These are phyloP conservation scores for Cercospora zeina DNA, from an alignment of 2,329 filamentous ascomycete species.

Conservation along the genomic window DNA sequence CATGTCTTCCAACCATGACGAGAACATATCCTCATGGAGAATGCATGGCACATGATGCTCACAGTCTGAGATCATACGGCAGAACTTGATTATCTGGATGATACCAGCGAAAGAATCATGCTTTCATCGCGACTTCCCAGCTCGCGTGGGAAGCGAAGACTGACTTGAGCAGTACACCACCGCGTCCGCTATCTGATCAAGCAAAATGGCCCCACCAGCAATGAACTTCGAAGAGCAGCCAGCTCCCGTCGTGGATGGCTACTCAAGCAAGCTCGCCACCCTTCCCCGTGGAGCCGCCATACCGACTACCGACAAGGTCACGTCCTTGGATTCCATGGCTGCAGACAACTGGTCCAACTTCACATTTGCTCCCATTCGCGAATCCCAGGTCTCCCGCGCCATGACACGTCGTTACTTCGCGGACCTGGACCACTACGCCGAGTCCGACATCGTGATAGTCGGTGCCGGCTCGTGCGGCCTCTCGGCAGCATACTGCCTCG, in stretches of 20 bases:
- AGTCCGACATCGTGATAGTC: slow-evolving; percentile 91
- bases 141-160: slow-evolving; percentile 41
- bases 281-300: slow-evolving; percentile 41
- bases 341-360: slow-evolving; percentile 75
- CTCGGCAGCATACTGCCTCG: slow-evolving; percentile 80
- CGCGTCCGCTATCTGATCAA: slow-evolving; percentile 13
- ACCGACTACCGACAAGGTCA: slow-evolving; percentile 41
- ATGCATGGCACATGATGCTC: slow-evolving; percentile 19
- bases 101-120: slow-evolving; percentile 99
- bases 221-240: slow-evolving; percentile 55
- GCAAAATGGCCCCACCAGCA: slow-evolving; percentile 53
- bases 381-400: slow-evolving; percentile 84
- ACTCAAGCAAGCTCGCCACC: slow-evolving; percentile 50
- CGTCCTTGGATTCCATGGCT: slow-evolving; percentile 63
- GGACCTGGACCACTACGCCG: slow-evolving; percentile 84
- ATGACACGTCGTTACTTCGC: slow-evolving; percentile 93
- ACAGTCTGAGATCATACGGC: slow-evolving; percentile 87
- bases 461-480: slow-evolving; percentile 88
- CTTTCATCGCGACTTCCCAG: slow-evolving; percentile 54
- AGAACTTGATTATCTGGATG: slow-evolving; percentile 95
- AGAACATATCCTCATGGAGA: slow-evolving; percentile 24
- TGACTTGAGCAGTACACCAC: slow-evolving; percentile 43
- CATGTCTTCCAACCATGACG: slow-evolving; percentile 25
- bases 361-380: slow-evolving; percentile 81
- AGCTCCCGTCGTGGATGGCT: slow-evolving; percentile 29